Conservation (phyloP, 2,329 filamentous ascomycete species). For the Coniochaeta sp. region DNA sequence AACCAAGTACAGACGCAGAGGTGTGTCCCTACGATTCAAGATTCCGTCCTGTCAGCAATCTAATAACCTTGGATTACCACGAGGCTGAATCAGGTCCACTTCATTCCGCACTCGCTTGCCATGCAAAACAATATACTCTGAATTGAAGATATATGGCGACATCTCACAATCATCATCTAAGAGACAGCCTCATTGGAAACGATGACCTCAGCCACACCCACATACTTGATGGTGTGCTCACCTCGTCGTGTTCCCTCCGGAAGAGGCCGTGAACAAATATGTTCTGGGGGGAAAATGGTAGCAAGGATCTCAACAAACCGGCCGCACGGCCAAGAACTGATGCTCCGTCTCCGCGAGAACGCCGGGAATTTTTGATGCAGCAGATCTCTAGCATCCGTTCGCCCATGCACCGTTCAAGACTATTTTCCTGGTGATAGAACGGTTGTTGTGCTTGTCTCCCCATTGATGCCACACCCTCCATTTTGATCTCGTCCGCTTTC, state of each 20-base stretch:
- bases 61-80: background rate
- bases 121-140: background rate
- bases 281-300: no score
- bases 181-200: background rate
- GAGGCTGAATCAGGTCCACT: background rate
- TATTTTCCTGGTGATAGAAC: background rate
- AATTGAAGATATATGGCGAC: background rate
- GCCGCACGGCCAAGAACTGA: background rate
- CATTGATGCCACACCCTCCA: background rate
- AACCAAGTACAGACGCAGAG: background rate
- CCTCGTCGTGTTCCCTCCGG: background rate
- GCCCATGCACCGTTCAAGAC: background rate
- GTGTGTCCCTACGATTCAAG: background rate
- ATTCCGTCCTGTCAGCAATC: background rate
- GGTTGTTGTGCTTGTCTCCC: background rate
- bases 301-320: no score
- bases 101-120: background rate
- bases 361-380: background rate
- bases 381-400: background rate
- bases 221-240: background rate
- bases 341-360: background rate
- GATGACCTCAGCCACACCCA: background rate
- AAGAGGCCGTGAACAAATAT: background rate
- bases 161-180: background rate
- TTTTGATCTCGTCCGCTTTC: background rate